Conservation (phyloP, 176 grass and related monocot genomes). For the Triticum aestivum region IWGSC_CS_RefSeq_v2.1 NC_057795.1:566257213-566257712, state of each 20-base stretch:
- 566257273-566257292: background rate
- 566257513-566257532: too few species aligned
- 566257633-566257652: too few species aligned
- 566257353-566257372: slow-evolving; percentile 82
- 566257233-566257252: slow-evolving; percentile 25
- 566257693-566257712: too few species aligned
- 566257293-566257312: slow-evolving; percentile 67
- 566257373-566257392: slow-evolving; percentile 73
- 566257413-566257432: slow-evolving; percentile 60
- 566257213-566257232: slow-evolving; percentile 72
- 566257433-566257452: slow-evolving; percentile 61
- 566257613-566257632: too few species aligned
- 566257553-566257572: too few species aligned
- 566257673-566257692: too few species aligned
- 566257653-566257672: too few species aligned
- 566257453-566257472: slow-evolving; percentile 57
- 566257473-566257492: slow-evolving; percentile 66
- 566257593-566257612: too few species aligned
- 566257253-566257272: too few species aligned
- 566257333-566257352: slow-evolving; percentile 61
- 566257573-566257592: too few species aligned
- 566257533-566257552: too few species aligned
- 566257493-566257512: too few species aligned
- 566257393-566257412: slow-evolving; percentile 70
- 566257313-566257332: slow-evolving; percentile 69